A percentile compares a stretch with the other conserved stretches of the same genome.
These are phyloP conservation scores for Pseudogymnoascus sp. DNA, from an alignment of 2,329 filamentous ascomycete species.

Conservation along the genomic window DNA sequence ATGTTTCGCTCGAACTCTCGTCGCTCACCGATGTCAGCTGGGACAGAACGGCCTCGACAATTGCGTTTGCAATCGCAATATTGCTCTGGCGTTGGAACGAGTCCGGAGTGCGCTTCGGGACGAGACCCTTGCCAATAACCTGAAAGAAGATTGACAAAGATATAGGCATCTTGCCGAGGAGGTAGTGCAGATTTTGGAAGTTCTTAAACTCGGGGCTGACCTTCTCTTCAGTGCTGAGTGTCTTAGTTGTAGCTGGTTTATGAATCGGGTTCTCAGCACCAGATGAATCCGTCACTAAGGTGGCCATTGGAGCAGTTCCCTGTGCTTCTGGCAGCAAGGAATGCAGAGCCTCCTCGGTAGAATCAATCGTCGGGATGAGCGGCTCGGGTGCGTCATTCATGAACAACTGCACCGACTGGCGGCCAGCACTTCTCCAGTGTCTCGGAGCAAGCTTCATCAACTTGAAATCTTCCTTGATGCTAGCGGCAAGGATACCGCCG, in stretches of 20 bases:
- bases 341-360: conserved; percentile 26
- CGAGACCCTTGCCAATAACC: conserved; percentile 71
- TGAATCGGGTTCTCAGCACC: conserved; percentile 10
- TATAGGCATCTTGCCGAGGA: conserved; percentile 71
- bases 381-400: neutral
- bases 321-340: conserved; percentile 16
- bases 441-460: conserved; percentile 67
- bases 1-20: conserved; percentile 52
- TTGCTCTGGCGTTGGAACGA: conserved; percentile 47
- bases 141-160: conserved; percentile 82
- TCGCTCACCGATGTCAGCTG: conserved; percentile 46
- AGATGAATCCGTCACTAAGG: neutral
- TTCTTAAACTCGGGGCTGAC: conserved; percentile 53
- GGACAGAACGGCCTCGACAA: conserved; percentile 62
- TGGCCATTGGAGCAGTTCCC: conserved; percentile 9
- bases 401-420: neutral
- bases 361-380: conserved; percentile 5
- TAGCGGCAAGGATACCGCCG: conserved; percentile 68
- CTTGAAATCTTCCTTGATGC: conserved; percentile 76
- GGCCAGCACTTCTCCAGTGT: conserved; percentile 42
- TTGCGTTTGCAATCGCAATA: conserved; percentile 50
- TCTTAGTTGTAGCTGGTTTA: neutral
- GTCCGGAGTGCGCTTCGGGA: conserved; percentile 68
- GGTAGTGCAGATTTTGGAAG: conserved; percentile 64
- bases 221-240: conserved; percentile 5